These are phyloP conservation scores for Lasiodiplodia sp. DNA, from an alignment of 2,329 filamentous ascomycete genomes.

Conservation along the genomic window DNA sequence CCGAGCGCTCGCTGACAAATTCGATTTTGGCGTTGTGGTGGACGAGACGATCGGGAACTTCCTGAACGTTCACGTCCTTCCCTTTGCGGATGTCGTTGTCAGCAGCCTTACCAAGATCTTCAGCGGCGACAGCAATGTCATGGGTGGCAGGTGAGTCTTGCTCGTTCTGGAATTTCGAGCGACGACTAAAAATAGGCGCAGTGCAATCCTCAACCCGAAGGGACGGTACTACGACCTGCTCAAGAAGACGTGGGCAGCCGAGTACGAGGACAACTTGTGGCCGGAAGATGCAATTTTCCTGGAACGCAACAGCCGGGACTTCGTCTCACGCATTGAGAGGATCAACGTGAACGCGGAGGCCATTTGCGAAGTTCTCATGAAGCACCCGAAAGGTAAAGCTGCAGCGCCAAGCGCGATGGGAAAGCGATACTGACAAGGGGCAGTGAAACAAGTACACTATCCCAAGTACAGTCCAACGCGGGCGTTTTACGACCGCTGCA, in stretches of 20 bases:
- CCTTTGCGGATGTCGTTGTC: constrained; percentile 87
- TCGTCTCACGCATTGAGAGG: constrained; percentile 79
- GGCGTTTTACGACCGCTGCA: constrained; percentile 79
- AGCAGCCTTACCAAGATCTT: constrained; percentile 97
- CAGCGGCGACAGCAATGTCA: constrained; percentile 96
- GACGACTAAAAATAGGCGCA: constrained; percentile 35
- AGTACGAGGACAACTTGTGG: constrained; percentile 93
- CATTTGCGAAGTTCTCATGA: constrained; percentile 74
- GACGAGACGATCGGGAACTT: constrained; percentile 98
- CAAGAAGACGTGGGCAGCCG: constrained; percentile 68
- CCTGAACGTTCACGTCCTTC: constrained; percentile 91
- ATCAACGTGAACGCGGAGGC: constrained; percentile 87
- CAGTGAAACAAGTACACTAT: constrained; percentile 83
- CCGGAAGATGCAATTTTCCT: constrained; percentile 93
- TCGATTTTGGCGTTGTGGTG: constrained; percentile 87
- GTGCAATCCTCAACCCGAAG: constrained; percentile 69
- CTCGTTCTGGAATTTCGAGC: constrained; percentile 4
- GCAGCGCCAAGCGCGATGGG: constrained; percentile 2
- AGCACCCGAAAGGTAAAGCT: constrained; percentile 59
- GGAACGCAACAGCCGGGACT: constrained; percentile 95
- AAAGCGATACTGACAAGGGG: constrained; percentile 32
- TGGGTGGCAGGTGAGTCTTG: constrained; percentile 75
- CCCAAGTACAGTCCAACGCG: constrained; percentile 78
- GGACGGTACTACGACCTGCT: constrained; percentile 73
- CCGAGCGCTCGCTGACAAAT: constrained; percentile 77